A percentile compares a stretch with the other conserved stretches of the same genome.
Evolutionary conservation across 257 asterid species (phyloP).

Genomic region (Scutellaria minor): DNA sequence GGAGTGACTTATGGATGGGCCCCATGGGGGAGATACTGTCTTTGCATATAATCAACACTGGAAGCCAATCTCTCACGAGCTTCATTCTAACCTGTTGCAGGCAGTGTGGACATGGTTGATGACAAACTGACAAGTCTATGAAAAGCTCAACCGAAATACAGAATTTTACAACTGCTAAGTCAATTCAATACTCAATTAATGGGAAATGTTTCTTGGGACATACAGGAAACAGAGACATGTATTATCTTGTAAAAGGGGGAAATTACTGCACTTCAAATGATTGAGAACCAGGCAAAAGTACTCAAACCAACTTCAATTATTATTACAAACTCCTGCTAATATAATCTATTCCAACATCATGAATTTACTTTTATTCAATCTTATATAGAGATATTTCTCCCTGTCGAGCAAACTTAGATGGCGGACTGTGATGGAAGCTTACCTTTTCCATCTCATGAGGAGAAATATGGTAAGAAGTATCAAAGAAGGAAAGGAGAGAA

Average conservation of each 20-base stretch:
- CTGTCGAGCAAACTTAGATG: neutral
- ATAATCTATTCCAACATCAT: slow-evolving; percentile 9
- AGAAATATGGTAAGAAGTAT: too few species aligned
- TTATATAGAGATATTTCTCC: neutral
- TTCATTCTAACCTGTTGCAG: slow-evolving; percentile 68
- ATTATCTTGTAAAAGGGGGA: neutral
- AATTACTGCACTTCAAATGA: neutral
- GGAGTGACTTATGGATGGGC: slow-evolving; percentile 56
- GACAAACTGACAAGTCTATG: slow-evolving; percentile 12
- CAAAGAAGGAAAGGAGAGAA: too few species aligned
- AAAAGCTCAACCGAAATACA: neutral
- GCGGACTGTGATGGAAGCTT: neutral
- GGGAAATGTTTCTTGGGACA: too few species aligned
- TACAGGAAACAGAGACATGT: neutral
- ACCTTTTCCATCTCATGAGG: neutral
- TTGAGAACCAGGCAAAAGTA: neutral
- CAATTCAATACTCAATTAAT: too few species aligned
- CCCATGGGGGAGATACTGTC: slow-evolving; percentile 56
- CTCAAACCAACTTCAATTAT: slow-evolving; percentile 1
- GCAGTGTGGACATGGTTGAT: neutral
- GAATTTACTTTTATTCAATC: neutral
- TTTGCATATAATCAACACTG: slow-evolving; percentile 74
- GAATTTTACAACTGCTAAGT: neutral
- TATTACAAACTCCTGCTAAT: slow-evolving; percentile 2
- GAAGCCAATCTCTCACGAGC: slow-evolving; percentile 86